Conservation (phyloP, 345 rosid genomes). For the Litchi chinensis region DNA sequence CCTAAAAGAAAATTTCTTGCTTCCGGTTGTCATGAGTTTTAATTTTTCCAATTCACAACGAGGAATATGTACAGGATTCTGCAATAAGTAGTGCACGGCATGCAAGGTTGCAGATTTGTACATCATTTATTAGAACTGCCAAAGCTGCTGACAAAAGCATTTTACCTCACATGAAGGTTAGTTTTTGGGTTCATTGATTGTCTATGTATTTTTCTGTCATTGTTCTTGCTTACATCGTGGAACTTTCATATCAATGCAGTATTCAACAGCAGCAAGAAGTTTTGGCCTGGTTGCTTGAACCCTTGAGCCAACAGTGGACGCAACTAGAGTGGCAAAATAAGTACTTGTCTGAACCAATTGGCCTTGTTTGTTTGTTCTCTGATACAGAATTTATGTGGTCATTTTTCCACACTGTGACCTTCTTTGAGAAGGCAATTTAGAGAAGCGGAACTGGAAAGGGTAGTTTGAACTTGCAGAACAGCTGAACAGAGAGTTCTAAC, state of each 20-base stretch:
- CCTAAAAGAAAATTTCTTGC: background rate
- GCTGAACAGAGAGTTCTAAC: conserved; percentile 35
- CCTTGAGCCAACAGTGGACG: conserved; percentile 88
- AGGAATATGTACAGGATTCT: conserved; percentile 60
- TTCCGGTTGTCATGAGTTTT: background rate
- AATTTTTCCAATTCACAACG: background rate
- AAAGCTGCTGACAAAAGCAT: conserved; percentile 88
- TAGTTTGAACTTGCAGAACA: conserved; percentile 39
- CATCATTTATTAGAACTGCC: conserved; percentile 88
- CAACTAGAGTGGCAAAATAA: conserved; percentile 85
- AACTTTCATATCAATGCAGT: conserved; percentile 51
- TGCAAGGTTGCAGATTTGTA: conserved; percentile 92
- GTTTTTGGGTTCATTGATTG: conserved; percentile 1
- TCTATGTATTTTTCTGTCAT: background rate
- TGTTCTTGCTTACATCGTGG: conserved; percentile 9
- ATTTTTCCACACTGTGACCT: conserved; percentile 85
- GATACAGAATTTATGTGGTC: conserved; percentile 92
- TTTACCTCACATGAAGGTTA: conserved; percentile 97
- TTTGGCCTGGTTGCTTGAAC: conserved; percentile 93
- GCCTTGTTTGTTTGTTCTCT: conserved; percentile 76
- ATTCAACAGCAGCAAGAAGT: conserved; percentile 96
- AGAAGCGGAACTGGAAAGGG: conserved; percentile 80
- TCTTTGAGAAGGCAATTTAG: conserved; percentile 95
- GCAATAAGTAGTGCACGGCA: conserved; percentile 65
- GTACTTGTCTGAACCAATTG: conserved; percentile 84